Conservation (phyloP, 176 grass and related monocot genomes). For the Oryza meyeriana region DNA sequence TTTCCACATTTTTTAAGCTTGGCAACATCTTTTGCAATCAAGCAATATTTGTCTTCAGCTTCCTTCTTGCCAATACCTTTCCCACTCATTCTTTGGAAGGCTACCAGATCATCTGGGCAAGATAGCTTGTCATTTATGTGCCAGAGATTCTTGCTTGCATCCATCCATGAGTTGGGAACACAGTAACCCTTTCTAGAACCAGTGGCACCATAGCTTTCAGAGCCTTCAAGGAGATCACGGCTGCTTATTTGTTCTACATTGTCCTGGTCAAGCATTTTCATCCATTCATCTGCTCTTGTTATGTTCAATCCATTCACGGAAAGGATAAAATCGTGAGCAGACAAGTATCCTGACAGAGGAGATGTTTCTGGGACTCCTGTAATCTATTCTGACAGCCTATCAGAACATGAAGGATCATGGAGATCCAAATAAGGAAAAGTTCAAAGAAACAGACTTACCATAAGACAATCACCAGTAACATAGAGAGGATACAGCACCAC, state of each 20-base stretch:
- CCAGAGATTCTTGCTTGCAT: constrained; percentile 63
- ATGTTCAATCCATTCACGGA: constrained; percentile 74
- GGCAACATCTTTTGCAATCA: constrained; percentile 88
- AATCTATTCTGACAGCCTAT: constrained; percentile 57
- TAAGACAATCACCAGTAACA: constrained; percentile 62
- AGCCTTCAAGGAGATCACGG: constrained; percentile 29
- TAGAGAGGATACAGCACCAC: constrained; percentile 66
- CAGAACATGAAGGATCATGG: constrained; percentile 14
- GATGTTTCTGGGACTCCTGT: constrained; percentile 52
- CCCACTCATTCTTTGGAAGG: constrained; percentile 38
- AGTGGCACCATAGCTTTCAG: constrained; percentile 31
- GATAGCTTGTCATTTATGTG: constrained; percentile 48
- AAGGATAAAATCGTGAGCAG: constrained; percentile 71
- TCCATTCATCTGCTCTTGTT: constrained; percentile 64
- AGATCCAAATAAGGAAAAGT: constrained; percentile 24
- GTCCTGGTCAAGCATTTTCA: constrained; percentile 46
- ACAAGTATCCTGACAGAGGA: constrained; percentile 64
- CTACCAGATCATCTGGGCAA: constrained; percentile 60
- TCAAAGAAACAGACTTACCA: constrained; percentile 55
- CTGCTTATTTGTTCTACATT: constrained; percentile 33
- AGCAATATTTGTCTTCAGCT: constrained; percentile 52
- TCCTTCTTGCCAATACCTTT: constrained; percentile 32
- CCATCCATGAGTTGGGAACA: constrained; percentile 69
- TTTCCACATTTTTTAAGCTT: constrained; percentile 79
- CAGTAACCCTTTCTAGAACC: constrained; percentile 72